phyloP scores from a whole-genome alignment of 768 basidiomycete genomes.

The Epithele typhae region DNA sequence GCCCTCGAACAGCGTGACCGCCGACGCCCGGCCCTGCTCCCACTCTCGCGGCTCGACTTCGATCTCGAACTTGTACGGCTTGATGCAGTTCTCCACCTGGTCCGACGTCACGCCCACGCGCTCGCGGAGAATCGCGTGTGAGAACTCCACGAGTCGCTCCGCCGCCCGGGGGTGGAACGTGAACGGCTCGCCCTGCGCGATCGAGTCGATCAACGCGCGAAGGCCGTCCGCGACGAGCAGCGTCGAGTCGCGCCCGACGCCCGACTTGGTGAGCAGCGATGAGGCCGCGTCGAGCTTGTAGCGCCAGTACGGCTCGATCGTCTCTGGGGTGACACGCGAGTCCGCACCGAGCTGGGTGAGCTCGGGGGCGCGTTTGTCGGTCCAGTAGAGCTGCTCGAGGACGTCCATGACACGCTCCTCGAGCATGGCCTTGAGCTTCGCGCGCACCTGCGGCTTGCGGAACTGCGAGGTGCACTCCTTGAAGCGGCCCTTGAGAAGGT shows the following conservation, averaged over 20 bases:
- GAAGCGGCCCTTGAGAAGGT: constrained; percentile 86
- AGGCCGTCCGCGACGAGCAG: constrained; percentile 92
- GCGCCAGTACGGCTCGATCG: constrained; percentile 88
- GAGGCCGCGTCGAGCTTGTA: constrained; percentile 96
- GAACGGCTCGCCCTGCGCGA: constrained; percentile 87
- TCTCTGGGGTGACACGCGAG: constrained; percentile 62
- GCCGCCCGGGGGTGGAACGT: constrained; percentile 84
- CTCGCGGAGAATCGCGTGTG: constrained; percentile 89
- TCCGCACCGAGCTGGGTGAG: constrained; percentile 68
- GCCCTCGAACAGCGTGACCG: constrained; percentile 77
- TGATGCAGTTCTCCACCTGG: constrained; percentile 99
- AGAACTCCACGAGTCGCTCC: constrained; percentile 87
- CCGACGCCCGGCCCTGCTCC: constrained; percentile 74
- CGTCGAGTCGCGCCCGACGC: constrained; percentile 92
- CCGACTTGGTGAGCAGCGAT: constrained; percentile 91
- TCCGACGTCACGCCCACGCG: constrained; percentile 93
- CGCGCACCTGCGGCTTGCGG: constrained; percentile 83
- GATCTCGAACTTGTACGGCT: constrained; percentile 98
- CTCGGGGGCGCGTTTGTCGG: constrained; percentile 81
- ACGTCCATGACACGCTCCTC: constrained; percentile 98
- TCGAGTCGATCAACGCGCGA: constrained; percentile 83
- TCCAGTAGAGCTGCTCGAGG: constrained; percentile 95
- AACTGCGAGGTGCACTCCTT: constrained; percentile 82
- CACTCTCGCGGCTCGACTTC: constrained; percentile 93
- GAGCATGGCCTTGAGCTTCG: constrained; percentile 86